Conservation (phyloP, 129 eudicot genomes). For the Chrysanthemum seticuspe region DNA sequence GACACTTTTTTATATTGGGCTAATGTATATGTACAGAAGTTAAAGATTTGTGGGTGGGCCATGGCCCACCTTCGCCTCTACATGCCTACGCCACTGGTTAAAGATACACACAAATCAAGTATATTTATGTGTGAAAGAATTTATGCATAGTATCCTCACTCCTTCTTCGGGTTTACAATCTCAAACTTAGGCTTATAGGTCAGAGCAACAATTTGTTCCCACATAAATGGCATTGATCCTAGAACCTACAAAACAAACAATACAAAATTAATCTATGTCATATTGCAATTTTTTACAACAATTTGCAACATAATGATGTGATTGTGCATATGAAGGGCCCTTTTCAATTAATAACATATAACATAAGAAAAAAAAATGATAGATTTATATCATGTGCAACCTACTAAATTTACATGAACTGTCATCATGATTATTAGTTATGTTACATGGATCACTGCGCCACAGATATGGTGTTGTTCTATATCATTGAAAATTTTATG, state of each 20-base stretch:
- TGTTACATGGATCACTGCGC: no score
- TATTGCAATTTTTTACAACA: not conserved
- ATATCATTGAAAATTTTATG: no score
- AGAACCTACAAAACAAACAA: slow-evolving; percentile 57
- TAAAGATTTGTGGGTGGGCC: no score
- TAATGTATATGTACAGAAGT: no score
- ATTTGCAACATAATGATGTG: not conserved
- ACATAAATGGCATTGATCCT: slow-evolving; percentile 89
- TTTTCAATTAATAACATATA: slow-evolving; percentile 14
- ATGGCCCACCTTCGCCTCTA: no score
- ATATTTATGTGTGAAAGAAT: not conserved
- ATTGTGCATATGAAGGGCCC: slow-evolving; percentile 12
- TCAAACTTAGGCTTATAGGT: slow-evolving; percentile 91
- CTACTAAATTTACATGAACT: not conserved
- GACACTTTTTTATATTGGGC: no score
- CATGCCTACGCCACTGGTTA: no score
- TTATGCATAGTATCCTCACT: slow-evolving; percentile 48
- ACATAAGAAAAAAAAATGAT: not conserved
- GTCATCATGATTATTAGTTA: no score
- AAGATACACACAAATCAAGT: not conserved
- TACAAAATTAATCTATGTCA: not conserved
- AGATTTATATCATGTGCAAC: not conserved
- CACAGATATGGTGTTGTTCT: no score
- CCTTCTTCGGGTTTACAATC: slow-evolving; percentile 75
- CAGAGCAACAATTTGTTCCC: slow-evolving; percentile 97